Conservation (phyloP, 2,329 filamentous ascomycete genomes). For the Claviceps sp. region DNA sequence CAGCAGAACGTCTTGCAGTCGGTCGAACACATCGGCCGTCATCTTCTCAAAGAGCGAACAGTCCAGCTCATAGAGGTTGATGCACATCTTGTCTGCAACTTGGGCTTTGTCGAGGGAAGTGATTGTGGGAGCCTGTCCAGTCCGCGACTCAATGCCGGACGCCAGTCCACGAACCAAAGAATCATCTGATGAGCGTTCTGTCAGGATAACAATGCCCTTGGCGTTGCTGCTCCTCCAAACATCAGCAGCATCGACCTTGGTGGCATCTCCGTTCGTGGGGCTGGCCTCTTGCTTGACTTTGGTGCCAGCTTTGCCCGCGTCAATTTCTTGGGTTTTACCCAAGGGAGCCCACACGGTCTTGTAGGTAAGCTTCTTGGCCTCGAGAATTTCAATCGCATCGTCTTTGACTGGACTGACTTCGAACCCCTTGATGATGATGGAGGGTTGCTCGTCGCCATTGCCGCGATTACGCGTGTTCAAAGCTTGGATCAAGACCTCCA, state of each 20-base stretch:
- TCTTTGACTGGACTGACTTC: slow-evolving; percentile 28
- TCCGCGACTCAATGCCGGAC: background rate
- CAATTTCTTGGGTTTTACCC: background rate
- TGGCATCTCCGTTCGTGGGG: background rate
- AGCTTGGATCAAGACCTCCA: background rate
- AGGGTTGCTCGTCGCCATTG: slow-evolving; percentile 10
- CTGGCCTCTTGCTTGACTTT: slow-evolving; percentile 1
- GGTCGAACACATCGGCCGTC: slow-evolving; percentile 7
- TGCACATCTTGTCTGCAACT: background rate
- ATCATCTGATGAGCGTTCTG: background rate
- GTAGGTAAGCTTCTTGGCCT: background rate
- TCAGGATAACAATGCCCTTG: background rate
- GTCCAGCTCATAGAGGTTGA: slow-evolving; percentile 25
- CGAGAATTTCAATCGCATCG: slow-evolving; percentile 6
- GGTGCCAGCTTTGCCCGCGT: background rate
- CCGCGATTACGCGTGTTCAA: slow-evolving; percentile 12
- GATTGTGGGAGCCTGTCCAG: slow-evolving; percentile 10
- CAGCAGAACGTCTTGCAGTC: background rate
- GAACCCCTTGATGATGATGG: slow-evolving; percentile 24
- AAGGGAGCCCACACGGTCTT: background rate
- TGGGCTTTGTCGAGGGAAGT: slow-evolving; percentile 5
- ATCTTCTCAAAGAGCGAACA: slow-evolving; percentile 28
- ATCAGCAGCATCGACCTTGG: background rate
- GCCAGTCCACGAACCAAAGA: background rate
- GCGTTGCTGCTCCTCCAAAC: background rate